A percentile compares a stretch with the other conserved stretches of the same genome.
phyloP scores from a whole-genome alignment of 345 rosid species.

The Kandelia obovata region DNA sequence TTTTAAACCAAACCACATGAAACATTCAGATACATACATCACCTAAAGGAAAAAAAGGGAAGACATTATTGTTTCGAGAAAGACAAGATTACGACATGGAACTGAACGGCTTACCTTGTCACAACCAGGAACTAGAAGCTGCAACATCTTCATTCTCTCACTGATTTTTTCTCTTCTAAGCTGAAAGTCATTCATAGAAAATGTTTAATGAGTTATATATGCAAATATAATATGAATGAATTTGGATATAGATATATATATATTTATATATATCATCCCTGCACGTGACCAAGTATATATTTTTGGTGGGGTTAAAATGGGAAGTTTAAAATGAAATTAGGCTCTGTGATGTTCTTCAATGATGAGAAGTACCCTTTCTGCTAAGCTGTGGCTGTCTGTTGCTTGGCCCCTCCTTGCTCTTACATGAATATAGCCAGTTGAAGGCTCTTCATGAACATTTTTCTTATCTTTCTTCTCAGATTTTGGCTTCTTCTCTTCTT shows the following conservation, averaged over 20 bases:
- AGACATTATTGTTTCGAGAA: background rate
- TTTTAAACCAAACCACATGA: conserved; percentile 34
- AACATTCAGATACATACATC: conserved; percentile 18
- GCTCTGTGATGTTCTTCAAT: no score
- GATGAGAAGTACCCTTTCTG: conserved; percentile 56
- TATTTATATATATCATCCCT: background rate
- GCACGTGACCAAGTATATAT: background rate
- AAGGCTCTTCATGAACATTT: conserved; percentile 40
- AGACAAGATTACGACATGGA: conserved; percentile 12
- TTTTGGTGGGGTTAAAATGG: conserved; percentile 14
- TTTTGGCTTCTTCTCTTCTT: conserved; percentile 25
- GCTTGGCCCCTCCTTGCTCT: conserved; percentile 89
- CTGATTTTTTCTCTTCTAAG: conserved; percentile 77
- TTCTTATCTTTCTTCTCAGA: conserved; percentile 33
- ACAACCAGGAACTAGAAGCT: conserved; percentile 76
- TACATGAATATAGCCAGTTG: conserved; percentile 68
- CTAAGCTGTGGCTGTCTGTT: conserved; percentile 70
- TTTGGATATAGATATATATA: background rate
- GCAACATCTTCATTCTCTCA: conserved; percentile 61
- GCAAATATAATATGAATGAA: background rate
- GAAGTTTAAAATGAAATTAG: background rate
- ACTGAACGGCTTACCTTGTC: conserved; percentile 47
- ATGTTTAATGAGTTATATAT: background rate
- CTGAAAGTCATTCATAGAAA: conserved; percentile 28
- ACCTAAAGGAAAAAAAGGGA: background rate